These are phyloP conservation scores for Hericium alpestre DNA, from an alignment of 768 basidiomycete genomes.

Conservation along the genomic window DNA sequence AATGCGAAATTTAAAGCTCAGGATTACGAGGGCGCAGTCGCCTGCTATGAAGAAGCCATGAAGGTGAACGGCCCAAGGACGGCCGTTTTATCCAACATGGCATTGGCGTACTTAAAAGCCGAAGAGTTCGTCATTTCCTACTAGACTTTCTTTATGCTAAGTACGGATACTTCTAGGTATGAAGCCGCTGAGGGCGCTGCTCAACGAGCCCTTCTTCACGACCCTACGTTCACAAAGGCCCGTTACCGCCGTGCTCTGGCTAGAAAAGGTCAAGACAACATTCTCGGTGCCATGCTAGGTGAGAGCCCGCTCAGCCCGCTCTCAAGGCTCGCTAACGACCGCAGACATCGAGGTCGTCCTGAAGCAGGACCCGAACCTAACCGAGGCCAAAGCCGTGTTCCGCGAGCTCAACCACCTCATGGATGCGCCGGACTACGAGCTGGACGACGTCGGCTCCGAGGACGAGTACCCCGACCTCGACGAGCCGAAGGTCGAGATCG, in stretches of 20 bases:
- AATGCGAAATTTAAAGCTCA: slow-evolving; percentile 30
- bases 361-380: slow-evolving; percentile 18
- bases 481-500: slow-evolving; percentile 27
- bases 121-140: slow-evolving; percentile 14
- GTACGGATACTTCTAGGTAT: slow-evolving; percentile 11
- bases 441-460: slow-evolving; percentile 4
- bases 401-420: background rate
- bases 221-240: slow-evolving; percentile 24
- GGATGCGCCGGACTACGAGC: background rate
- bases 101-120: slow-evolving; percentile 32
- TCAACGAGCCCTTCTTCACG: slow-evolving; percentile 2
- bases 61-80: slow-evolving; percentile 26
- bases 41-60: slow-evolving; percentile 6
- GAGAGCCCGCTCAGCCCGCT: background rate
- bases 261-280: slow-evolving; percentile 16
- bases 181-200: slow-evolving; percentile 21
- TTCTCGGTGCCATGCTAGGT: background rate
- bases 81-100: slow-evolving; percentile 31
- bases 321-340: background rate
- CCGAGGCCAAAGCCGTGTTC: slow-evolving; percentile 14
- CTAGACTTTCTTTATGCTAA: background rate
- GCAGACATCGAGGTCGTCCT: slow-evolving; percentile 22
- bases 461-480: slow-evolving; percentile 13
- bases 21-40: slow-evolving; percentile 30
- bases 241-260: slow-evolving; percentile 26